Conservation (phyloP, 2,329 filamentous ascomycete genomes). For the Clonostachys rosea region DNA sequence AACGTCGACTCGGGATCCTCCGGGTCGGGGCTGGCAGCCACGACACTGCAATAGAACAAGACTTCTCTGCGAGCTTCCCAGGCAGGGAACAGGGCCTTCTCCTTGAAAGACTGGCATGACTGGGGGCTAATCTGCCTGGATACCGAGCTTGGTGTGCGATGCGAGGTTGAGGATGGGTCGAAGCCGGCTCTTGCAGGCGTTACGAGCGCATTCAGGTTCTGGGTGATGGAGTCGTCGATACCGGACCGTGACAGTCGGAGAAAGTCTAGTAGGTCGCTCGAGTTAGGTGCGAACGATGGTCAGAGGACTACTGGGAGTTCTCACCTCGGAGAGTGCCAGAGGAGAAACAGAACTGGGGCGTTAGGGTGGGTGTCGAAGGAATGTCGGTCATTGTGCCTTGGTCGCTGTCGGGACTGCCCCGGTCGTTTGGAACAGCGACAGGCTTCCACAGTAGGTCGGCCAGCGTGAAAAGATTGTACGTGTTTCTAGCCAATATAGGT, state of each 20-base stretch:
- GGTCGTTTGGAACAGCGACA: no score
- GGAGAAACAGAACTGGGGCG: slow-evolving; percentile 75
- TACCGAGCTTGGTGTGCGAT: slow-evolving; percentile 47
- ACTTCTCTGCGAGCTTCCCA: slow-evolving; percentile 84
- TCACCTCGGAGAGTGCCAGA: slow-evolving; percentile 64
- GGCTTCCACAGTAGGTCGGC: background rate
- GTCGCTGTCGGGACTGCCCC: slow-evolving; percentile 11
- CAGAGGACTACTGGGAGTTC: slow-evolving; percentile 7
- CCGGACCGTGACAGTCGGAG: slow-evolving; percentile 77
- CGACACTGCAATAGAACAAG: slow-evolving; percentile 81
- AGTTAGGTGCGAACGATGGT: background rate
- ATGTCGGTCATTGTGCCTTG: slow-evolving; percentile 39
- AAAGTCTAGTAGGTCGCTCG: slow-evolving; percentile 61
- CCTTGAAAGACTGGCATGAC: slow-evolving; percentile 69
- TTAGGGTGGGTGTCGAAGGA: slow-evolving; percentile 47
- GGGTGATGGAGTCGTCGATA: slow-evolving; percentile 89
- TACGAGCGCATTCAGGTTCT: slow-evolving; percentile 85
- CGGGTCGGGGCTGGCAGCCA: slow-evolving; percentile 83
- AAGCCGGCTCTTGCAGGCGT: slow-evolving; percentile 71
- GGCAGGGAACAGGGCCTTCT: slow-evolving; percentile 76
- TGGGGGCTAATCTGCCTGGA: slow-evolving; percentile 50
- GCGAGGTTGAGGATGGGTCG: slow-evolving; percentile 72
- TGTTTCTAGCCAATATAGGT: no score
- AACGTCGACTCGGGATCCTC: slow-evolving; percentile 74
- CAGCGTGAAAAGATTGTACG: background rate